Evolutionary conservation across 495 filamentous ascomycete species (phyloP).

Genomic region (Tuber brumale): DNA sequence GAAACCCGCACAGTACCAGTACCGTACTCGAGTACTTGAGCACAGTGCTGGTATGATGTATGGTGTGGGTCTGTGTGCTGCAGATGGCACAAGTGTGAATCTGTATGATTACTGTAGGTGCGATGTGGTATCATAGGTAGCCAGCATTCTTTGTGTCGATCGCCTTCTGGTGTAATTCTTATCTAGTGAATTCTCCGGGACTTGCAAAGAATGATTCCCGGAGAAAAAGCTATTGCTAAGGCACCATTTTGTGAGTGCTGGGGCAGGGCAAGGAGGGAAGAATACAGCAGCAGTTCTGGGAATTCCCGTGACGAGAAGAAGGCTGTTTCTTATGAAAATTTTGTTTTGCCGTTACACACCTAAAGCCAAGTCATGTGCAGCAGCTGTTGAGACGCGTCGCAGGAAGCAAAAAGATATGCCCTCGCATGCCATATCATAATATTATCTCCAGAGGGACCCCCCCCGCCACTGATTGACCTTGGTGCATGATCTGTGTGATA

Average conservation of each 20-base stretch:
- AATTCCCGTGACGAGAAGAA: background rate
- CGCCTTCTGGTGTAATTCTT: background rate
- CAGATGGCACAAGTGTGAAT: background rate
- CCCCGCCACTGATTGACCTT: background rate
- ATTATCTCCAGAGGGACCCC: background rate
- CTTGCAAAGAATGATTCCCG: background rate
- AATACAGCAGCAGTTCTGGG: background rate
- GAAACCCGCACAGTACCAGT: background rate
- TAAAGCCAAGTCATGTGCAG: background rate
- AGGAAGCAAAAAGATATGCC: background rate
- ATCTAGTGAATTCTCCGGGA: background rate
- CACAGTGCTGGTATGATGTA: background rate
- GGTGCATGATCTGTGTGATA: background rate
- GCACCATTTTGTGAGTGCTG: background rate
- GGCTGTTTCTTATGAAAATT: background rate
- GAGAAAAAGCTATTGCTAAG: background rate
- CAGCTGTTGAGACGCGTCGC: background rate
- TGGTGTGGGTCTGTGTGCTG: background rate
- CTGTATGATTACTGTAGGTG: background rate
- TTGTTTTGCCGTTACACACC: background rate
- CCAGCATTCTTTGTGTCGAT: background rate
- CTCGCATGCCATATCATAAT: background rate
- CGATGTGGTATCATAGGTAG: background rate
- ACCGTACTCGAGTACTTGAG: background rate
- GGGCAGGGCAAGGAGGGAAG: background rate